These are phyloP conservation scores for Pyricularia grisea DNA, from an alignment of 2,329 filamentous ascomycete species.

Conservation along the genomic window DNA sequence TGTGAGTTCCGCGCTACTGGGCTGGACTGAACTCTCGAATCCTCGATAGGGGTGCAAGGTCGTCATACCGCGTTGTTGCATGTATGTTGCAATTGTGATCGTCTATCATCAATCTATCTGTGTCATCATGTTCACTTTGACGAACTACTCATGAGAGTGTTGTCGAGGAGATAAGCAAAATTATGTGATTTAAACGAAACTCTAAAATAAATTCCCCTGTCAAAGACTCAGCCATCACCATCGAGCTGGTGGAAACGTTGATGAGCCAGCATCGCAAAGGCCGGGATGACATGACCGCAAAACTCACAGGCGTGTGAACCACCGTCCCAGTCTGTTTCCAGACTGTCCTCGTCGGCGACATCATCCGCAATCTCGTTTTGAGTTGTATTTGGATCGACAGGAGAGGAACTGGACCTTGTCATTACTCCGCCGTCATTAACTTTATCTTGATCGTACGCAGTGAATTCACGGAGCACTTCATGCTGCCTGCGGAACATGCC, in stretches of 20 bases:
- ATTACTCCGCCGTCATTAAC: background rate
- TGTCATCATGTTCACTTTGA: too few relatives aligned
- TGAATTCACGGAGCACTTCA: conserved; percentile 58
- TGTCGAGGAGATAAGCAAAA: background rate
- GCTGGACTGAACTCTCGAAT: background rate
- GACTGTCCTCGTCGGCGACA: conserved; percentile 2
- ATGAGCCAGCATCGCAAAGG: conserved; percentile 19
- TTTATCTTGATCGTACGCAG: conserved; percentile 32
- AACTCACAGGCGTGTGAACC: conserved; percentile 12
- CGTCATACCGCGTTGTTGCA: background rate
- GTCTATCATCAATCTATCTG: too few relatives aligned
- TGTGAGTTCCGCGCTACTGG: background rate
- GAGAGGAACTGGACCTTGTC: background rate
- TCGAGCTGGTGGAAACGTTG: conserved; percentile 17
- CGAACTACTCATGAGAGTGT: background rate
- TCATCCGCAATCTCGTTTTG: background rate
- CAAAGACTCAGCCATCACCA: background rate
- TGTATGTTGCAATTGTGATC: too few relatives aligned
- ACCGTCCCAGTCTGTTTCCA: background rate
- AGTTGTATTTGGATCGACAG: background rate
- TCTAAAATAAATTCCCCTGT: background rate
- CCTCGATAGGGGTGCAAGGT: background rate
- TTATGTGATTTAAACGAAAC: background rate
- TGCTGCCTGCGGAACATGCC: conserved; percentile 76
- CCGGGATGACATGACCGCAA: conserved; percentile 17